Evolutionary conservation across 495 filamentous ascomycete species (phyloP).

Genomic region (Penicillium flavigenum): DNA sequence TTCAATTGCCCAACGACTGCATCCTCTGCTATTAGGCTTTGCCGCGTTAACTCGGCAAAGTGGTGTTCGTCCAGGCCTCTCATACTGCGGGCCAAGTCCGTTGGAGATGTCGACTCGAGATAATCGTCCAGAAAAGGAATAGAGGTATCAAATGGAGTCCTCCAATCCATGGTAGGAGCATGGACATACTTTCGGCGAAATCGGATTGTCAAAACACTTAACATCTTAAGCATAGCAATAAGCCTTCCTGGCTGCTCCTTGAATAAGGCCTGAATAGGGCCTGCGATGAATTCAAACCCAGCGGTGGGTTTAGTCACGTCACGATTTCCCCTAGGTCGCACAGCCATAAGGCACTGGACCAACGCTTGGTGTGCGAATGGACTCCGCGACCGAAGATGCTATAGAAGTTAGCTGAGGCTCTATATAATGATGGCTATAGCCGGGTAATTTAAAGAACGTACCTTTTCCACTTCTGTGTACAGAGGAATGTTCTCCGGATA

Average conservation of each 20-base stretch:
- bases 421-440: not conserved
- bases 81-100: constrained; percentile 34
- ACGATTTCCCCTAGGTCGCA: constrained; percentile 20
- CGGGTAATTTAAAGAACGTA: constrained; percentile 9
- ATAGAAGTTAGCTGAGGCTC: not conserved
- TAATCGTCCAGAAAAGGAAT: constrained; percentile 38
- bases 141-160: constrained; percentile 30
- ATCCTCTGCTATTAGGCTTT: constrained; percentile 25
- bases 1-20: constrained; percentile 20
- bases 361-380: constrained; percentile 45
- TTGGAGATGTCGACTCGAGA: constrained; percentile 30
- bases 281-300: constrained; percentile 42
- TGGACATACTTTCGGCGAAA: constrained; percentile 41
- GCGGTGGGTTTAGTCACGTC: constrained; percentile 17
- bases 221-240: constrained; percentile 35
- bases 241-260: constrained; percentile 33
- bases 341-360: constrained; percentile 25
- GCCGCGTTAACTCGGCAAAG: constrained; percentile 30
- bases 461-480: constrained; percentile 41
- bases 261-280: constrained; percentile 41
- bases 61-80: constrained; percentile 28
- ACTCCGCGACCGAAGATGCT: constrained; percentile 39
- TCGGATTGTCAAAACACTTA: constrained; percentile 36
- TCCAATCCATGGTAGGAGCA: constrained; percentile 38
- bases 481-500: constrained; percentile 36